These are phyloP conservation scores for Hypoxylon sp. DNA, from an alignment of 2,329 filamentous ascomycete genomes.

Conservation along the genomic window DNA sequence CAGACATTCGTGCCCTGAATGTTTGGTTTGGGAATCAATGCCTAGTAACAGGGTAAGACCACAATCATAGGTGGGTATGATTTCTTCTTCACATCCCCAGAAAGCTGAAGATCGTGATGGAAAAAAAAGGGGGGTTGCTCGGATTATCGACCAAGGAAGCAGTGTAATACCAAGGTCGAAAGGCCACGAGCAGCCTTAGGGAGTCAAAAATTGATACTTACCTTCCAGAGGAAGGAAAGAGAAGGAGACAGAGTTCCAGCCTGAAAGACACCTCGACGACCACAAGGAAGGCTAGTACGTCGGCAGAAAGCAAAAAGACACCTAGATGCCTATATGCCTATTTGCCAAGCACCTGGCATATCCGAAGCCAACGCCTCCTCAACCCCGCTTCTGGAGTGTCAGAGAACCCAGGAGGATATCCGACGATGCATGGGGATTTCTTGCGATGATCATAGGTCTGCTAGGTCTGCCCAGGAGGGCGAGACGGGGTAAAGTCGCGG, in stretches of 20 bases:
- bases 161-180: slow-evolving; percentile 7
- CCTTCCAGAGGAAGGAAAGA: background rate
- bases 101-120: slow-evolving; percentile 18
- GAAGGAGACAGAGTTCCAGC: background rate
- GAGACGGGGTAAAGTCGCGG: slow-evolving; percentile 3
- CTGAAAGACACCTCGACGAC: slow-evolving; percentile 1
- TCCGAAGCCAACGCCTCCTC: slow-evolving; percentile 16
- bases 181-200: slow-evolving; percentile 11
- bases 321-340: too few relatives aligned
- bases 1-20: too few relatives aligned
- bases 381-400: slow-evolving; percentile 4
- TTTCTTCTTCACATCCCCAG: slow-evolving; percentile 25
- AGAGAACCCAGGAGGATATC: slow-evolving; percentile 22
- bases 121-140: slow-evolving; percentile 18
- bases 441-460: slow-evolving; percentile 9
- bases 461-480: background rate
- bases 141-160: background rate
- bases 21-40: background rate
- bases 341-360: slow-evolving; percentile 8
- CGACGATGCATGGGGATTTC: slow-evolving; percentile 33
- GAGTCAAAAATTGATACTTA: slow-evolving; percentile 5
- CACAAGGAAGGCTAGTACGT: background rate
- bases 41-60: background rate
- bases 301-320: background rate
- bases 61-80: too few relatives aligned